Evolutionary conservation across 1,284 basidiomycete genomes (phyloP), one percentile per base, ranked within the genome.

Genomic region (Rhodotorula sp.): DNA sequence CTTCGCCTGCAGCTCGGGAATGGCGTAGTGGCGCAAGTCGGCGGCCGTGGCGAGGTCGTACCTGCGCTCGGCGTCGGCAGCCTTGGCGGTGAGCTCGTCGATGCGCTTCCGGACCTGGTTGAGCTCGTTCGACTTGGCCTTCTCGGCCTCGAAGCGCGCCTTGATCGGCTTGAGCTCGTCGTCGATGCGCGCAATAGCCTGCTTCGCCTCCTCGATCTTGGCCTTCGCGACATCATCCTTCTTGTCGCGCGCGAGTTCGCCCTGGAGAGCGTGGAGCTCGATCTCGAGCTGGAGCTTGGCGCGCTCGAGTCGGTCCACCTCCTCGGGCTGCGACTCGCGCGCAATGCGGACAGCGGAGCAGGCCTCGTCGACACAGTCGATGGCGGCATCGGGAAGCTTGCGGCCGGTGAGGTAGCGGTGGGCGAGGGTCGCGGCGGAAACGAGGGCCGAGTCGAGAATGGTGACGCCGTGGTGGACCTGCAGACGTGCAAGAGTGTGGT

Each of bases 321-420:
- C 91, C 83, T 98, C 96, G 0, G 96, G 96, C 69, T 92, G 88
- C 0, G 95, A 98, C 83, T 98, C 96, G 50, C 93, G 89, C 34
- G 92, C 93, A 48, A 98, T 92, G 71, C 94, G 90, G 61, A 96
- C 94, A 34, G 81, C 83, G 46, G 93, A 92, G 80, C 91, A 91
- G 49, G 95, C 93, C 81, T 98, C 95, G 75, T 97, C 93, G n/a
- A 97, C 88, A 59, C 97, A 84, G 81, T 97, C 92, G 78, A 97
- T 97, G 44, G 93, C 93, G 49, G 92, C 88, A 81, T 96, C 92
- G 9, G 94, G 81, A 48, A 79, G 72, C 44, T 74, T 76, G 57
- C 79, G 75, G 4, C 69, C 42, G 48, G 82, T 83, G 66, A 99
- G 85, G 80, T 99, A 99, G 60, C 97, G 92, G 82, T 94, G 92